Evolutionary conservation across 2,329 filamentous ascomycete genomes (phyloP).

Genomic region (Arthrobotrys sinensis): DNA sequence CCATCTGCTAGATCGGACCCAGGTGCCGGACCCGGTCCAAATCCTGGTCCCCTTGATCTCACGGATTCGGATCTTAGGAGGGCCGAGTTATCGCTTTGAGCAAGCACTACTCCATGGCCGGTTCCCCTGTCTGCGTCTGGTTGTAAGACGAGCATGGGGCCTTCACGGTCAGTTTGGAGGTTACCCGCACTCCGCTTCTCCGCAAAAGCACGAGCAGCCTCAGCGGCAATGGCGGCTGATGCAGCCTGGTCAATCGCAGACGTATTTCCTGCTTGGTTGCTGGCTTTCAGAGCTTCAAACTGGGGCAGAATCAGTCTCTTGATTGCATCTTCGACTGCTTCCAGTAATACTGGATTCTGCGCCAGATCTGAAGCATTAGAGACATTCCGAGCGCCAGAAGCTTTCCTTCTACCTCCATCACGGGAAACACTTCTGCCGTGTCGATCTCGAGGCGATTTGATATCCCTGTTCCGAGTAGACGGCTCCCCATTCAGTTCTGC

Average conservation of each 20-base stretch:
- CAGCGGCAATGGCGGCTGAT: conserved; percentile 55
- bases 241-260: conserved; percentile 73
- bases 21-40: conserved; percentile 55
- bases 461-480: conserved; percentile 36
- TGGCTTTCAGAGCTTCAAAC: conserved; percentile 90
- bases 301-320: conserved; percentile 90
- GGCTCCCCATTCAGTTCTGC: conserved; percentile 55
- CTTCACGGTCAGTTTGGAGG: conserved; percentile 22
- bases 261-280: conserved; percentile 73
- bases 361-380: conserved; percentile 75
- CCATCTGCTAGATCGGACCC: conserved; percentile 57
- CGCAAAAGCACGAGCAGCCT: conserved; percentile 51
- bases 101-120: conserved; percentile 73
- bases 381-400: conserved; percentile 66
- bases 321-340: conserved; percentile 94
- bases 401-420: conserved; percentile 73
- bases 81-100: conserved; percentile 56
- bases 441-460: conserved; percentile 69
- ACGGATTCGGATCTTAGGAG: conserved; percentile 57
- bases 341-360: conserved; percentile 90
- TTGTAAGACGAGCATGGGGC: conserved; percentile 75
- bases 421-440: conserved; percentile 70
- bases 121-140: conserved; percentile 70
- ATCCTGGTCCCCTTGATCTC: conserved; percentile 47
- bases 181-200: conserved; percentile 29